Base-by-base conservation (phyloP, 331 rosid species). In the Rosa hybrid region DNA sequence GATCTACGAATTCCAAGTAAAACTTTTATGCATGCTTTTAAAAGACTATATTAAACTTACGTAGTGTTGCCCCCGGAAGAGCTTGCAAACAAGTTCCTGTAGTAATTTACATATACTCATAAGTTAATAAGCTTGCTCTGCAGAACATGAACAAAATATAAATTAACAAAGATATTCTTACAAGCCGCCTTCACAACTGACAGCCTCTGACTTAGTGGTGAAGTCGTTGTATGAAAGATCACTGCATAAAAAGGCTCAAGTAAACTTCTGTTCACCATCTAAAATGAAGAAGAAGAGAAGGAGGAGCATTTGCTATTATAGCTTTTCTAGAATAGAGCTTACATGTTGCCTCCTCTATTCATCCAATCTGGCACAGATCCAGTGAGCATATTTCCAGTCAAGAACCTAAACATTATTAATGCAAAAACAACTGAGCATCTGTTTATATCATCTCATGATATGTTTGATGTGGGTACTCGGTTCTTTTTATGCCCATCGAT, bases 141-240 rank as follows among this genome's bases (percentile, higher is more conserved):
- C 21, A 25, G 25, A 38, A 10, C 16, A 53, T 56, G 64, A 14
- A 21, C 14, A 46, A 41, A 12, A 49, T 23, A 41, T 50, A 18
- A 21, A 4, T 76, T 8, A 74, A 74, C 6, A 38, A 4, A 53
- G 30, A 45, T 63, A 78, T 76, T 72, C 98, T 91, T 91, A 94
- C 98, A 83, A 53, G 65, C 67, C 74, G 7, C 51, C 85, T 74
- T 84, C 83, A 73, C 97, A 94, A 27, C 81, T 51, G 60, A 46
- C 53, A 12, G 64, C 72, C 68, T 59, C 86, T 53, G 84, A 78
- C 16, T 75, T 69, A 7, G 34, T 46, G 38, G 77, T 77, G 62
- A 94, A 88, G 78, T 85, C 85, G 85, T 94, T 94, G 71, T 92
- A 94, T 14, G 98, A 92, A 77, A 94, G 88, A 84, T 94, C 98